A percentile compares a stretch with the other conserved stretches of the same genome.
These are phyloP conservation scores for Jamesozyma spencerorum DNA, from an alignment of 805 yeast genomes.

Conservation along the genomic window DNA sequence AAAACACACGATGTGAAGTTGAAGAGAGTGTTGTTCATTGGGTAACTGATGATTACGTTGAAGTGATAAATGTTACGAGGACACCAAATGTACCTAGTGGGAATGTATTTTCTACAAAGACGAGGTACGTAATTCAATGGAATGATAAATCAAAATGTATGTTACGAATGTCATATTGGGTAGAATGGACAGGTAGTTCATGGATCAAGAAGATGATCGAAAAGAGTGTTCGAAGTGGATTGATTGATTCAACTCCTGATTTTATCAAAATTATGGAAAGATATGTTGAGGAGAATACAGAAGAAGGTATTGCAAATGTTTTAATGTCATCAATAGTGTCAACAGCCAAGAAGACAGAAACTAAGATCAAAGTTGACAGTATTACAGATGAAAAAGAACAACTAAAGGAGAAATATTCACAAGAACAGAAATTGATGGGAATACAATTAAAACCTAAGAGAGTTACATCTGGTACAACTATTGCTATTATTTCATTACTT, in stretches of 20 bases:
- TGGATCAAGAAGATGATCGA: conserved; percentile 88
- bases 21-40: conserved; percentile 47
- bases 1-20: conserved; percentile 69
- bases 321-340: too few relatives aligned
- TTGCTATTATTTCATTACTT: too few relatives aligned
- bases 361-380: too few relatives aligned
- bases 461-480: too few relatives aligned
- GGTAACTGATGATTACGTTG: conserved; percentile 44
- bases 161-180: conserved; percentile 50
- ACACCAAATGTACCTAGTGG: conserved; percentile 97
- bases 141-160: conserved; percentile 40
- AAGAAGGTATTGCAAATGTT: background rate
- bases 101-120: conserved; percentile 58
- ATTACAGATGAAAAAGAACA: too few relatives aligned
- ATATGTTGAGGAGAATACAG: conserved; percentile 15
- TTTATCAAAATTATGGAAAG: conserved; percentile 26
- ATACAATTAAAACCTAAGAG: too few relatives aligned
- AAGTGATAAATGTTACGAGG: conserved; percentile 49
- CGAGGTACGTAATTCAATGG: conserved; percentile 70
- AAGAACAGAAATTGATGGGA: too few relatives aligned
- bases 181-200: conserved; percentile 81
- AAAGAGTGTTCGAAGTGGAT: conserved; percentile 71
- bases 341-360: too few relatives aligned
- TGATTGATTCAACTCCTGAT: conserved; percentile 46
- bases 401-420: too few relatives aligned